phyloP scores from a whole-genome alignment of 768 basidiomycete species.

The Lactarius pseudohatsudake region DNA sequence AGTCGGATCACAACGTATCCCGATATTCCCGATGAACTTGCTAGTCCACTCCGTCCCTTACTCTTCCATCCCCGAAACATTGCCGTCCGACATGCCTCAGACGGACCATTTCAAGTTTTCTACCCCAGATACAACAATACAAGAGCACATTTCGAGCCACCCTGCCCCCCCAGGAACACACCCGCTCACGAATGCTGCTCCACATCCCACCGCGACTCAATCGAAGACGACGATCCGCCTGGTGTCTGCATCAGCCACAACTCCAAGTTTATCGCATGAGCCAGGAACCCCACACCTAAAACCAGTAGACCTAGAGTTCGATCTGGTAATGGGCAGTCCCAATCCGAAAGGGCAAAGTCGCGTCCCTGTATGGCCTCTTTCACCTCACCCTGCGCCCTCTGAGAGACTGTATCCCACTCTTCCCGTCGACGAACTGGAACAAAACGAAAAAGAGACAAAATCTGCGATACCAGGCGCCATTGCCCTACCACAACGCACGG shows the following conservation, averaged over 20 bases:
- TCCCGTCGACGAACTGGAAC: constrained; percentile 36
- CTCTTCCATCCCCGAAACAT: constrained; percentile 27
- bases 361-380: constrained; percentile 44
- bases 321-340: constrained; percentile 63
- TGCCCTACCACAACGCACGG: constrained; percentile 25
- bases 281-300: constrained; percentile 61
- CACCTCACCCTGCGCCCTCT: constrained; percentile 34
- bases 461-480: constrained; percentile 41
- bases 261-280: constrained; percentile 15
- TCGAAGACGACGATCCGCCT: constrained; percentile 47
- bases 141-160: constrained; percentile 59
- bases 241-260: constrained; percentile 34
- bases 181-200: constrained; percentile 57
- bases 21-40: constrained; percentile 29
- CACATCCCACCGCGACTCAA: constrained; percentile 49
- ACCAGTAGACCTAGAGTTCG: constrained; percentile 66
- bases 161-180: constrained; percentile 57
- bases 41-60: constrained; percentile 26
- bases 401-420: constrained; percentile 43
- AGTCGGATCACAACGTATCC: constrained; percentile 28
- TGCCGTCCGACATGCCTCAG: constrained; percentile 37
- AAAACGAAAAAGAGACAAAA: constrained; percentile 35
- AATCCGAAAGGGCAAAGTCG: constrained; percentile 27
- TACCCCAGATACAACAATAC: constrained; percentile 35
- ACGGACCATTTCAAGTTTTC: constrained; percentile 52